Evolutionary conservation across 306 rosid species (phyloP), one percentile per base, ranked within the genome.

Genomic region (Acacia confusa): DNA sequence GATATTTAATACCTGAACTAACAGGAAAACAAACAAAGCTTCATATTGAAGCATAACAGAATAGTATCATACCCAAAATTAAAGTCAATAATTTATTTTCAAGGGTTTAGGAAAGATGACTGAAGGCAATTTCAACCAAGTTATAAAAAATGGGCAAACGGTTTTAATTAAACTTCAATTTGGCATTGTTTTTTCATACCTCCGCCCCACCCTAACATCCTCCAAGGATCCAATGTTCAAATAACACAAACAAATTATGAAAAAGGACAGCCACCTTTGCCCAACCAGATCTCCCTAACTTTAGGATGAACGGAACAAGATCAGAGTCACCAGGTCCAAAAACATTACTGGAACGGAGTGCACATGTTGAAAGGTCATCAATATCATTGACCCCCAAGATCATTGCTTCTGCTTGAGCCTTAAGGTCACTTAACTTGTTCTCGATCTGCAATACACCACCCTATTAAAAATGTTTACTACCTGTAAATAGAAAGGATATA

Each of bases 331-430:
- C 92, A 38, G 97, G 98, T 84, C 97, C 97, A 90, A 91, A 94
- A 58, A 89, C 88, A 58, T 92, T 89, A 88, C 97, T 86, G 78
- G 97, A 94, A 79, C 97, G 98, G 82, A 94, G 92, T n/a, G 92
- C 89, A 81, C 98, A 92, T 43, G 97, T 94, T 84, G 87, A 86
- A 67, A 94, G 89, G 78, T 94, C 97, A 85, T 92, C 94, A 82
- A 91, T 85, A 72, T 90, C 83, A 79, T 94, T 92, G 74, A 91
- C 92, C 70, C 65, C 74, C 70, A 92, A 83, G 86, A 94, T 52
- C 86, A 94, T 85, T 67, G 97, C 92, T 80, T 94, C 97, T 70
- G 97, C 97, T 85, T 94, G 97, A 83, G 94, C 92, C 93, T 85
- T 92, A 52, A 94, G 89, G 83, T 92, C 98, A 84, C 87, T 85